Evolutionary conservation across 768 basidiomycete genomes (phyloP), one percentile per base, ranked within the genome.

Genomic region (Mycena vitilis): DNA sequence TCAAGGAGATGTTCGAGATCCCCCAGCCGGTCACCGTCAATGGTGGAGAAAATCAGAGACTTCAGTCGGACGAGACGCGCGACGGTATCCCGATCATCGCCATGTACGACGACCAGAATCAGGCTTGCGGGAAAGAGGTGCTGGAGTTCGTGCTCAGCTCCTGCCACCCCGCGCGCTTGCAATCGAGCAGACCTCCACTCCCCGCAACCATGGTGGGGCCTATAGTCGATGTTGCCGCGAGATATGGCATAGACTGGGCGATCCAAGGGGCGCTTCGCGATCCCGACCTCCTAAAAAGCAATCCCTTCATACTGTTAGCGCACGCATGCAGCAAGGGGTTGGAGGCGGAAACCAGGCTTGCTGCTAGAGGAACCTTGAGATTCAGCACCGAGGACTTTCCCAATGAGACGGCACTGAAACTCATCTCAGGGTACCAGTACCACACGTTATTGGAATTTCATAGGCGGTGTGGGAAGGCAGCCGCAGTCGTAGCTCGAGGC

Each of bases 1-100:
- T 66, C 57, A 66, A 60, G 45, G 65, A 42, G n/a, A 66, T 66
- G 65, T 66, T 66, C 13, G 57, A 53, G 15, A 1, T 66, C n/a
- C 25, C 65, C 8, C 65, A 66, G 22, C 38, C 64, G 37, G 11
- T 25, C 13, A 23, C 15, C 45, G 44, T 10, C 15, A 47, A 64
- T 16, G 48, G 11, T 18, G 42, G 7, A n/a, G 45, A 47, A 36
- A 34, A 11, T 2, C 25, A 34, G 47, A 10, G 38, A 13, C 7
- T 36, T 42, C 16, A 44, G 38, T 18, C 48, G 1, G n/a, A 63
- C 5, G 51, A 42, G 13, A 49, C 36, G 18, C 55, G 55, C 53
- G 47, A 58, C 40, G 64, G 64, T 1, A 37, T 65, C 25, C 63
- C 63, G 2, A 25, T 59, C 25, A 59, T 59, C 20, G 58, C 42